phyloP scores from a whole-genome alignment of 2,329 filamentous ascomycete species.

The Penicillium sp. region DNA sequence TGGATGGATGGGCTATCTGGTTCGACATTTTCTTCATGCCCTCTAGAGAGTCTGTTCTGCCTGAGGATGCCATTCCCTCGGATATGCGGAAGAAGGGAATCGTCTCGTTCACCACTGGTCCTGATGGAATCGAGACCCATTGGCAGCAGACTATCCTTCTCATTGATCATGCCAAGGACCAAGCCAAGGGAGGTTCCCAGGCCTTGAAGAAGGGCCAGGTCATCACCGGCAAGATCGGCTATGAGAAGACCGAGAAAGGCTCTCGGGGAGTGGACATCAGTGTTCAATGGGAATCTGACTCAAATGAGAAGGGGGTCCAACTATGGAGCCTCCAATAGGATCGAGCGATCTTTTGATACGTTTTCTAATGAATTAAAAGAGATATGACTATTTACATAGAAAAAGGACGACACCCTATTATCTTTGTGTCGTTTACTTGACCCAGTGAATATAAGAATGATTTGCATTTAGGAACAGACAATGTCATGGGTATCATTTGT shows the following conservation, averaged over 20 bases:
- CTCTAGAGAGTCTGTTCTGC: constrained; percentile 49
- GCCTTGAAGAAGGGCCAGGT: constrained; percentile 54
- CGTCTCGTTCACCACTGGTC: constrained; percentile 86
- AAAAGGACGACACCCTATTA: not conserved
- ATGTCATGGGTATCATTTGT: not conserved
- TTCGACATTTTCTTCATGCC: constrained; percentile 90
- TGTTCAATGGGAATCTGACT: constrained; percentile 58
- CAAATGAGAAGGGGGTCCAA: constrained; percentile 41
- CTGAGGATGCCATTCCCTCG: constrained; percentile 55
- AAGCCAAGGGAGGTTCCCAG: constrained; percentile 28
- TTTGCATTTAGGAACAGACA: not conserved
- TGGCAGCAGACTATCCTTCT: constrained; percentile 84
- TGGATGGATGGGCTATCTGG: constrained; percentile 91
- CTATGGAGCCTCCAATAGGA: constrained; percentile 42
- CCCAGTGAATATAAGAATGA: not conserved
- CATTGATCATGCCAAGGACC: constrained; percentile 57
- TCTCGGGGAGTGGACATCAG: constrained; percentile 66
- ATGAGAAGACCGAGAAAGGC: constrained; percentile 66
- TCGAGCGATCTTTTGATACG: constrained; percentile 4
- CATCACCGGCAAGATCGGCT: constrained; percentile 66
- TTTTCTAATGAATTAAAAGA: constrained; percentile 10
- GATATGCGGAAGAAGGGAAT: constrained; percentile 62
- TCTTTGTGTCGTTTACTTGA: not conserved
- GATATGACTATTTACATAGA: constrained; percentile 6
- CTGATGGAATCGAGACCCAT: constrained; percentile 72